These are phyloP conservation scores for Mortierella sp. DNA, from an alignment of 371 early-diverging fungal genomes.

Conservation along the genomic window DNA sequence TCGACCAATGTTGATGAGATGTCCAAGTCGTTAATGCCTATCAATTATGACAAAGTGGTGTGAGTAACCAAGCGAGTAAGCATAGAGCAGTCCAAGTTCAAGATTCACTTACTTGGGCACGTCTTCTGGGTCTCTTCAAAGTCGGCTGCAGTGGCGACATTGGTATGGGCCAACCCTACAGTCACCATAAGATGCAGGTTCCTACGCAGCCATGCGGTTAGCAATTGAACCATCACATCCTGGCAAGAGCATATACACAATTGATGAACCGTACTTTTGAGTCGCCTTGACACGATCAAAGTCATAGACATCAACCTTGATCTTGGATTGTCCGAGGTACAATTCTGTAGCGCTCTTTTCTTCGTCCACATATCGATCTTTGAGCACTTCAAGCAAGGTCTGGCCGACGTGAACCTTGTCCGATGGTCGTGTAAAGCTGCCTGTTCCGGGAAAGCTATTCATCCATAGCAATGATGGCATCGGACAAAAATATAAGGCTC, in stretches of 20 bases:
- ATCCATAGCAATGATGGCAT: not conserved
- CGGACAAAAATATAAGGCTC: no score
- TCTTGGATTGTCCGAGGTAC: constrained; percentile 47
- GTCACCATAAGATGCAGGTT: constrained; percentile 39
- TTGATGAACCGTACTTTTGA: constrained; percentile 52
- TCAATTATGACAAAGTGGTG: not conserved
- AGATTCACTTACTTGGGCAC: constrained; percentile 47
- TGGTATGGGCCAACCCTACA: constrained; percentile 49
- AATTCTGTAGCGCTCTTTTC: constrained; percentile 15
- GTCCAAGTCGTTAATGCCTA: constrained; percentile 76
- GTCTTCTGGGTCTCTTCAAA: constrained; percentile 45
- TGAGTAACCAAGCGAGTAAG: not conserved
- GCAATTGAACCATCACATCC: not conserved
- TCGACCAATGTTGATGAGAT: constrained; percentile 74
- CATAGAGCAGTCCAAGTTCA: not conserved
- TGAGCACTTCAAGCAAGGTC: constrained; percentile 64
- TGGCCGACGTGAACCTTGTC: constrained; percentile 63
- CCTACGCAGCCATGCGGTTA: constrained; percentile 3
- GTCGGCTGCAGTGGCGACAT: constrained; percentile 36
- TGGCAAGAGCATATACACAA: not conserved
- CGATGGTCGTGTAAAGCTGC: constrained; percentile 80
- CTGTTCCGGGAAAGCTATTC: constrained; percentile 61
- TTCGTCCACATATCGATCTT: constrained; percentile 62
- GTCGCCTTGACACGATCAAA: constrained; percentile 77
- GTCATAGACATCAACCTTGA: constrained; percentile 82